Evolutionary conservation across 768 basidiomycete genomes (phyloP), one percentile per base, ranked within the genome.

Genomic region (Dentipellis sp.): DNA sequence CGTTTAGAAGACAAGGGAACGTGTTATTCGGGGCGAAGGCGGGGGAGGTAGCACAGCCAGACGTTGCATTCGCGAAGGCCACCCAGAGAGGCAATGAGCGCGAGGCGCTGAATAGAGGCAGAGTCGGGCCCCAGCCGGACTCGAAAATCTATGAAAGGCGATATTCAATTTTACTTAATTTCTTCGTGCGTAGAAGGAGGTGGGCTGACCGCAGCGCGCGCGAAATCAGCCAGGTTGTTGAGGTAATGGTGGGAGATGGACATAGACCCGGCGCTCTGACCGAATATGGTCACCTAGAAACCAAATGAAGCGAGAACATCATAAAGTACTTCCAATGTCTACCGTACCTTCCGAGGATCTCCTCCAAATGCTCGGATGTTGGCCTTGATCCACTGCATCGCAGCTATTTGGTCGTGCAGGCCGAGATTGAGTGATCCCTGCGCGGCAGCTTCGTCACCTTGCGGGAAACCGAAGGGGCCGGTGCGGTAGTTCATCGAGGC

Each of bases 401-500:
- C 61, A 34, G 69, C 58, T 10, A 73, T 59, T 59, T 77, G 72
- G 59, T 82, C 79, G 34, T 68, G 70, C 21, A 81, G 66, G 1
- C 71, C 79, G 29, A 80, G 68, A 59, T 79, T 79, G 7, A 77
- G 67, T 6, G 23, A 70, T 7, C 68, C 69, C 3, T 67, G 66
- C 12, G 66, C 58, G 8, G 64, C 67, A n/a, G 78, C 78, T 69
- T 75, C 72, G 10, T 64, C 57, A 4, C 75, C 75, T 56, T 71
- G 70, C 2, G 76, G 71, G 56, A 75, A 81, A 0, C 80, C 81
- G 11, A 80, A 70, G 4, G 75, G 72, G 6, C 74, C 75, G 12
- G 80, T 60, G 38, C 81, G 71, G 60, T 82, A 81, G 62, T 80
- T 78, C 60, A 79, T 60, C 38, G 70, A 74, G 35, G 77, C 79